These are phyloP conservation scores for Rutstroemia sp. DNA, from an alignment of 2,329 filamentous ascomycete species.

Conservation along the genomic window DNA sequence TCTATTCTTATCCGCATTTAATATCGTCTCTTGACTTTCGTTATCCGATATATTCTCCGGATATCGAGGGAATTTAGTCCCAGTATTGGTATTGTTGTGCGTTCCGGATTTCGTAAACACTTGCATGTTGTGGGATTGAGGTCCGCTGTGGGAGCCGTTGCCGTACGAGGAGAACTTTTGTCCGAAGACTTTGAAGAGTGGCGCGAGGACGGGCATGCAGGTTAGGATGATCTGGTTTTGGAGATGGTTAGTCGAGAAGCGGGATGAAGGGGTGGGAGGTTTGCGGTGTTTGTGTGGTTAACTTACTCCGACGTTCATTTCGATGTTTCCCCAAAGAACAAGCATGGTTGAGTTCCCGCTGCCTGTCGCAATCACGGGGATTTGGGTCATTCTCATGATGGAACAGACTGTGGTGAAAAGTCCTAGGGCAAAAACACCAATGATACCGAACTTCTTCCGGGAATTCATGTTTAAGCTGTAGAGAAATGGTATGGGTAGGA, in stretches of 20 bases:
- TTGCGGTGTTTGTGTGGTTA: no score
- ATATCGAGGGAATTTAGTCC: not conserved
- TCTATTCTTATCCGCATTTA: not conserved
- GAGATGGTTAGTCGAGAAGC: not conserved
- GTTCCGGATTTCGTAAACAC: not conserved
- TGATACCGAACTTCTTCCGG: slow-evolving; percentile 11
- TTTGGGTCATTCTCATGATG: slow-evolving; percentile 3
- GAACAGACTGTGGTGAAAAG: slow-evolving; percentile 11
- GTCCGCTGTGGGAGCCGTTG: not conserved
- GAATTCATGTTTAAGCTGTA: slow-evolving; percentile 11
- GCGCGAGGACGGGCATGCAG: slow-evolving; percentile 13
- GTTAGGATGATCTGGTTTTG: slow-evolving; percentile 13
- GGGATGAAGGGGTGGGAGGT: not conserved
- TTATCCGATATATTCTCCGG: not conserved
- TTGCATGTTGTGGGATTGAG: slow-evolving; percentile 1
- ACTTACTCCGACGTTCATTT: slow-evolving; percentile 3
- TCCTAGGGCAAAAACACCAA: slow-evolving; percentile 14
- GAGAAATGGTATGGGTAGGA: slow-evolving; percentile 14
- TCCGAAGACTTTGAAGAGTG: slow-evolving; percentile 9
- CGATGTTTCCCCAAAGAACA: slow-evolving; percentile 4
- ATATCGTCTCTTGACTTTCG: slow-evolving; percentile 5
- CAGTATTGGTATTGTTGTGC: not conserved
- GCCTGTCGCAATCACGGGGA: slow-evolving; percentile 28
- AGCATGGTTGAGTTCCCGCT: slow-evolving; percentile 1
- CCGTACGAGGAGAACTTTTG: not conserved